A percentile compares a stretch with the other conserved stretches of the same genome.
These are phyloP conservation scores for Physocladia obscura DNA, from an alignment of 192 early-diverging fungal genomes.

Conservation along the genomic window DNA sequence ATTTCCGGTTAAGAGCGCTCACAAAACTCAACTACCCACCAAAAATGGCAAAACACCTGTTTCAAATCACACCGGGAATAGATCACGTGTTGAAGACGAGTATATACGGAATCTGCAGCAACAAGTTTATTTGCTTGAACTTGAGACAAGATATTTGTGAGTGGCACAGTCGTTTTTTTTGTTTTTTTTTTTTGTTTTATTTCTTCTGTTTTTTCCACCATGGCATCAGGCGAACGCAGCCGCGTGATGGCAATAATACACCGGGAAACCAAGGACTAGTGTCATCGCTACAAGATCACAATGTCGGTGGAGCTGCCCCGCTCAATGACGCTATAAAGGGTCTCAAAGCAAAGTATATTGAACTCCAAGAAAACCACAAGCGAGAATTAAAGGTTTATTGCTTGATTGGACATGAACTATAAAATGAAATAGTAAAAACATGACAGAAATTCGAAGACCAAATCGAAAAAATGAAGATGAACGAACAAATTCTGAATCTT, in stretches of 20 bases:
- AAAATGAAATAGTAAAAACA: background rate
- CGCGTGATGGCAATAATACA: background rate
- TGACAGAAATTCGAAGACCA: constrained; percentile 26
- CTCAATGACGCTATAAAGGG: constrained; percentile 50
- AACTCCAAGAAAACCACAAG: constrained; percentile 53
- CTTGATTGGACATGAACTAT: background rate
- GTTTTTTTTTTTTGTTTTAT: background rate
- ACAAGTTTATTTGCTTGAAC: constrained; percentile 59
- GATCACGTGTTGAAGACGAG: constrained; percentile 45
- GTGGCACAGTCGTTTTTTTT: background rate
- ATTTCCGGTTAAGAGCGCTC: constrained; percentile 2
- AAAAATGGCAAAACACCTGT: background rate
- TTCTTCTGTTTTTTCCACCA: background rate
- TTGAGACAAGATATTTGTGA: constrained; percentile 61
- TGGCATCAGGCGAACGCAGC: background rate
- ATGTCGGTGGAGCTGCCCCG: constrained; percentile 19
- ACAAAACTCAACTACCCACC: background rate
- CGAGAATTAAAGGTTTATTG: constrained; percentile 41
- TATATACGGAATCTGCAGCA: constrained; percentile 61
- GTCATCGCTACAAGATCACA: background rate
- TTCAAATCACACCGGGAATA: background rate
- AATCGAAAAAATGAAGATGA: constrained; percentile 22
- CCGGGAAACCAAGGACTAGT: background rate
- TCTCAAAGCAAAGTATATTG: constrained; percentile 51
- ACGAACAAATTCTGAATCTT: constrained; percentile 22